Percentiles rank a stretch among this genome's conserved stretches.
phyloP scores from a whole-genome alignment of 441 rosid species.

The Adansonia grandidieri region DNA sequence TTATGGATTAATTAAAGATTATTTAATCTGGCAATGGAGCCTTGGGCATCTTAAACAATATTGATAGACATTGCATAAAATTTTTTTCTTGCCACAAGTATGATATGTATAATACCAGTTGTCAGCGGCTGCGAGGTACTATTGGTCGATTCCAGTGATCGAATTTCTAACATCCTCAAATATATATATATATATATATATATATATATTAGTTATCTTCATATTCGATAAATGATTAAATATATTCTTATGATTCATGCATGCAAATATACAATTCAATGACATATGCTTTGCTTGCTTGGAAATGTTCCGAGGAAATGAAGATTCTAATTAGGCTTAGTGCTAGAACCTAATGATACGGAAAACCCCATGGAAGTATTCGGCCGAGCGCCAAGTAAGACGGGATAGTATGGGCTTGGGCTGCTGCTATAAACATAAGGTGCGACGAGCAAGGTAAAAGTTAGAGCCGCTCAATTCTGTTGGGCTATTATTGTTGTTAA shows the following conservation, averaged over 20 bases:
- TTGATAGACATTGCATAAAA: not conserved
- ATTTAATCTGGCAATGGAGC: not conserved
- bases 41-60: not conserved
- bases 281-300: not conserved
- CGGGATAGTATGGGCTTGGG: no score
- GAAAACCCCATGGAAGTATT: not conserved
- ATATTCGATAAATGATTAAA: not conserved
- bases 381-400: not conserved
- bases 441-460: not conserved
- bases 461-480: not conserved
- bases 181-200: no score
- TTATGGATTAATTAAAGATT: conserved; percentile 1
- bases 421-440: no score
- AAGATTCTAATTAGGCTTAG: not conserved
- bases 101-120: not conserved
- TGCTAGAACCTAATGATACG: not conserved
- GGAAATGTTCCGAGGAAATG: not conserved
- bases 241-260: not conserved
- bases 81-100: not conserved
- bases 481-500: not conserved
- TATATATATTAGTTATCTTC: not conserved
- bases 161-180: not conserved
- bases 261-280: not conserved
- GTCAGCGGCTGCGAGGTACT: no score
- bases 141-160: not conserved